Evolutionary conservation across 2,329 filamentous ascomycete genomes (phyloP).

Genomic region (Aspergillus ruber): DNA sequence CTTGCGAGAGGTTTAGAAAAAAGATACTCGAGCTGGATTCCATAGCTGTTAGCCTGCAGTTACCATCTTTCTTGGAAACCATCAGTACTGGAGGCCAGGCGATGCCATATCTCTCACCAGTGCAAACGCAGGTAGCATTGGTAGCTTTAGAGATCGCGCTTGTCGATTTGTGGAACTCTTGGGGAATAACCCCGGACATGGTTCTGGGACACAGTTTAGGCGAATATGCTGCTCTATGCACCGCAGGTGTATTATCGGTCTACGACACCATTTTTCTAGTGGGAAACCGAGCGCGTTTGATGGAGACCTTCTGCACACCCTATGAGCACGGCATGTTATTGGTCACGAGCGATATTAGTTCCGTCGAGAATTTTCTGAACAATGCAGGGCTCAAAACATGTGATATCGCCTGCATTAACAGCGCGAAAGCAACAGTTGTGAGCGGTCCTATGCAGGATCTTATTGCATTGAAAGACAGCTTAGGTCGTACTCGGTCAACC

Average conservation of each 20-base stretch:
- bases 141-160: constrained; percentile 9
- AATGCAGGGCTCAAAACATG: not conserved
- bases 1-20: not conserved
- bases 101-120: not conserved
- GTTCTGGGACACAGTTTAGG: constrained; percentile 28
- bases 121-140: not conserved
- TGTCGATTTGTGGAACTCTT: constrained; percentile 10
- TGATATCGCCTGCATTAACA: not conserved
- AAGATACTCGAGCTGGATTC: not conserved
- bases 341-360: not conserved
- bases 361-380: not conserved
- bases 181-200: constrained; percentile 12
- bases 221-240: constrained; percentile 24
- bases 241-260: constrained; percentile 18
- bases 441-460: not conserved
- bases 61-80: not conserved
- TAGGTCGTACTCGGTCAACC: not conserved
- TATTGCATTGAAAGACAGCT: not conserved
- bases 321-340: constrained; percentile 12
- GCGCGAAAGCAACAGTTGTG: not conserved
- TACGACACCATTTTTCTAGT: constrained; percentile 22
- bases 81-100: not conserved
- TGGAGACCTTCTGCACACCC: constrained; percentile 12
- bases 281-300: constrained; percentile 17
- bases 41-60: not conserved